These are phyloP conservation scores for Magnolia kwangsiensis DNA, from an alignment of 164 flowering plant genomes.

Conservation along the genomic window DNA sequence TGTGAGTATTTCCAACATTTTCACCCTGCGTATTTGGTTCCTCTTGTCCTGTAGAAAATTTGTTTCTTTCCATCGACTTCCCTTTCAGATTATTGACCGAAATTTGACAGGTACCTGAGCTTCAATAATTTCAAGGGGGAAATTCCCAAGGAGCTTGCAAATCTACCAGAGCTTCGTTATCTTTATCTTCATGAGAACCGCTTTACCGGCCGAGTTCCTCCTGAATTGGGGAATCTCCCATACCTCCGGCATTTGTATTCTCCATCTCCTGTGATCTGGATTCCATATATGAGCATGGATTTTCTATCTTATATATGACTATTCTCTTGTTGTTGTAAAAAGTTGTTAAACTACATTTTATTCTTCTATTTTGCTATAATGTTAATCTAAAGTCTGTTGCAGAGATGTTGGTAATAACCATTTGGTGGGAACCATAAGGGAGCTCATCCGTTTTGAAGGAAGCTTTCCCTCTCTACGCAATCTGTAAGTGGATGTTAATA, in stretches of 20 bases:
- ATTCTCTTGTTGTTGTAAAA: not conserved
- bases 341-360: not conserved
- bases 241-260: slow-evolving; percentile 76
- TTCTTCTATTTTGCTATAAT: not conserved
- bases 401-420: slow-evolving; percentile 97
- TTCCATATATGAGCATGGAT: not conserved
- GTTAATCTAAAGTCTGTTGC: not conserved
- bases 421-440: slow-evolving; percentile 91
- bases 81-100: not conserved
- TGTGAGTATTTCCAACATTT: slow-evolving; percentile 48
- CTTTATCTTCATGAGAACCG: slow-evolving; percentile 91
- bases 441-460: slow-evolving; percentile 80
- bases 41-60: not conserved
- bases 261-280: slow-evolving; percentile 2
- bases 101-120: slow-evolving; percentile 69
- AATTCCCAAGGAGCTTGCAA: slow-evolving; percentile 94
- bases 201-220: slow-evolving; percentile 75
- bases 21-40: not conserved
- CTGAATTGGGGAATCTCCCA: slow-evolving; percentile 80
- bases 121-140: slow-evolving; percentile 94
- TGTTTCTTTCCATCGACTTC: not conserved
- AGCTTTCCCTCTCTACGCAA: slow-evolving; percentile 91
- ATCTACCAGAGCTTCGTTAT: slow-evolving; percentile 85
- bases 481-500: slow-evolving; percentile 49
- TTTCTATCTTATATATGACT: not conserved